These are phyloP conservation scores for Phytophthora parvispora DNA, from an alignment of 352 stramenopile species.

Conservation along the genomic window DNA sequence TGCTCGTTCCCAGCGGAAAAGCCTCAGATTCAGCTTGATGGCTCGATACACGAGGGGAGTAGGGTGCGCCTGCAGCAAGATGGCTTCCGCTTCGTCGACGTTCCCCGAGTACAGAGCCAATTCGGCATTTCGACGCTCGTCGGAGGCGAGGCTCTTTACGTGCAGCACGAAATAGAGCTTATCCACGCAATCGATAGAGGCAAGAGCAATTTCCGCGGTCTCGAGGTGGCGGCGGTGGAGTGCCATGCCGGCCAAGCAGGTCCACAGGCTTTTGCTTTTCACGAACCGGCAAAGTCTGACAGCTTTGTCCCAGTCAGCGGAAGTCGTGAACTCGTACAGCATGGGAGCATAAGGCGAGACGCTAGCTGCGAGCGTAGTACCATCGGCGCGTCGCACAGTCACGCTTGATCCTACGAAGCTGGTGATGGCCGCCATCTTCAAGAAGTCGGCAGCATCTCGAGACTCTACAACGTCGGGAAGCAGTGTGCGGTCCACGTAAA, in stretches of 20 bases:
- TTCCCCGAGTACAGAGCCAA: conserved; percentile 87
- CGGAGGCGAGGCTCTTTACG: conserved; percentile 85
- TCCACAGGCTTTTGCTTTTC: conserved; percentile 92
- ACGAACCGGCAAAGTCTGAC: conserved; percentile 94
- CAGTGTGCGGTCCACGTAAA: conserved; percentile 94
- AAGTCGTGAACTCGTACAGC: conserved; percentile 89
- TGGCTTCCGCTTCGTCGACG: conserved; percentile 93
- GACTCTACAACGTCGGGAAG: conserved; percentile 81
- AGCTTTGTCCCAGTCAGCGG: conserved; percentile 92
- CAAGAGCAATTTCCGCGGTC: conserved; percentile 93
- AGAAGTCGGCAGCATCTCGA: conserved; percentile 82
- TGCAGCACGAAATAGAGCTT: conserved; percentile 95
- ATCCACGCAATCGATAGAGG: conserved; percentile 92
- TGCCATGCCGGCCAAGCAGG: conserved; percentile 92
- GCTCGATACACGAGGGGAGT: conserved; percentile 92
- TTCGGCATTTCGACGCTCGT: conserved; percentile 91
- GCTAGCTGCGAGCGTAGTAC: conserved; percentile 83
- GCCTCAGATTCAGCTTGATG: conserved; percentile 95
- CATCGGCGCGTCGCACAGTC: conserved; percentile 90
- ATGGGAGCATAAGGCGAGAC: conserved; percentile 87
- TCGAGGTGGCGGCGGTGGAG: conserved; percentile 91
- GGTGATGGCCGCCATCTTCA: conserved; percentile 88
- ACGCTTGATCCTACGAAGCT: conserved; percentile 90
- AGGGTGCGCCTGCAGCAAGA: conserved; percentile 92
- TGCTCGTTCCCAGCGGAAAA: conserved; percentile 92